Conservation (phyloP, 1,139 yeast genomes). For the Candida labiduridarum region DNA sequence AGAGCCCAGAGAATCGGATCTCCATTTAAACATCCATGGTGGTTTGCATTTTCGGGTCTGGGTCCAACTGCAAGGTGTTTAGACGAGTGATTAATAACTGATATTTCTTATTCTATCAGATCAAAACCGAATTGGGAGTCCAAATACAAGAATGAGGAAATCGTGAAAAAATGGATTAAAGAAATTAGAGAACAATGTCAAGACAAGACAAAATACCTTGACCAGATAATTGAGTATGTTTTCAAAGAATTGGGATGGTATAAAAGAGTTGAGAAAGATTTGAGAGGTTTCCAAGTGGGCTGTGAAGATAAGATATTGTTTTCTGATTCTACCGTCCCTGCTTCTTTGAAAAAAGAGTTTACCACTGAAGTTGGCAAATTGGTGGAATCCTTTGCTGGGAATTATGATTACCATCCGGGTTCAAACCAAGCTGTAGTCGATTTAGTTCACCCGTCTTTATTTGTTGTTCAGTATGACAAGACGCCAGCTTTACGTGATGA, state of each 20-base stretch:
- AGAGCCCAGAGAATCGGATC: constrained; percentile 10
- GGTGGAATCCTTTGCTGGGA: constrained; percentile 18
- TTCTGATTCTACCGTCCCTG: constrained; percentile 19
- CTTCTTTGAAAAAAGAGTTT: constrained; percentile 15
- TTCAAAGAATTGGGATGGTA: constrained; percentile 34
- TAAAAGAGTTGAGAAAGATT: constrained; percentile 18
- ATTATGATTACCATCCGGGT: constrained; percentile 42
- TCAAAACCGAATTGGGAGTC: constrained; percentile 35
- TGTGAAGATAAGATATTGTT: constrained; percentile 23
- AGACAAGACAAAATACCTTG: constrained; percentile 17
- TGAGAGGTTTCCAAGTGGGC: constrained; percentile 14
- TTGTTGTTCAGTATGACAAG: constrained; percentile 36
- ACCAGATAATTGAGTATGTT: constrained; percentile 25
- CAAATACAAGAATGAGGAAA: constrained; percentile 29
- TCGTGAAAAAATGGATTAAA: constrained; percentile 32
- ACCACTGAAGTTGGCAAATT: constrained; percentile 16
- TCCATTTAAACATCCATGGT: constrained; percentile 17
- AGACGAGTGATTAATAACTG: constrained; percentile 29
- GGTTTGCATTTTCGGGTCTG: constrained; percentile 16
- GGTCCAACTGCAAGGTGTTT: constrained; percentile 22
- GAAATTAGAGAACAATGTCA: constrained; percentile 25
- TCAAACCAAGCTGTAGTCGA: constrained; percentile 39
- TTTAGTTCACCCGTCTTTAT: constrained; percentile 47
- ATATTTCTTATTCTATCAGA: constrained; percentile 27
- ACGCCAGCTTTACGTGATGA: constrained; percentile 27